Evolutionary conservation across 2,329 filamentous ascomycete species (phyloP).

Genomic region (Zymoseptoria pseudotritici): DNA sequence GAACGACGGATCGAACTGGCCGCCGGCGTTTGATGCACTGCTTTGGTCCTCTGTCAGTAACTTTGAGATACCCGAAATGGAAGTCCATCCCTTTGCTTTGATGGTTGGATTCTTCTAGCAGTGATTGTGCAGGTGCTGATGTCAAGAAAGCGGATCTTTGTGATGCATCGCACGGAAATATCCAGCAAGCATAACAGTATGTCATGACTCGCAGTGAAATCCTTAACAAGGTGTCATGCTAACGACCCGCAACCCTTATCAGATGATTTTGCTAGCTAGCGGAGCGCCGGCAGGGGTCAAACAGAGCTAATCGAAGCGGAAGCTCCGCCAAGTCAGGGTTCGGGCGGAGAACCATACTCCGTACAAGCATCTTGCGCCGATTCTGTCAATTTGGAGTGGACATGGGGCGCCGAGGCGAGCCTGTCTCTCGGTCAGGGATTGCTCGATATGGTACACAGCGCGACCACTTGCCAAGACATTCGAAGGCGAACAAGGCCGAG

Average conservation of each 20-base stretch:
- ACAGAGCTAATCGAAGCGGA: too few species aligned
- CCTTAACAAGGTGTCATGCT: too few species aligned
- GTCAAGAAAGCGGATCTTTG: background rate
- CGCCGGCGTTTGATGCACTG: background rate
- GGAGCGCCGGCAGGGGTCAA: too few species aligned
- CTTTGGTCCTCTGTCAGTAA: background rate
- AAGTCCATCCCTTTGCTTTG: background rate
- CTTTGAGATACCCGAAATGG: background rate
- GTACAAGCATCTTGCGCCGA: background rate
- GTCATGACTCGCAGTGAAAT: too few species aligned
- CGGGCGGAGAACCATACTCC: background rate
- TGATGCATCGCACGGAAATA: background rate
- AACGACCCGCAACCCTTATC: too few species aligned
- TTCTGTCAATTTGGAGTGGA: background rate
- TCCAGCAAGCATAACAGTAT: background rate
- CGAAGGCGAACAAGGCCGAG: background rate
- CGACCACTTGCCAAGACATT: background rate
- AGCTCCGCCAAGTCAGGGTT: too few species aligned
- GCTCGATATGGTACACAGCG: background rate
- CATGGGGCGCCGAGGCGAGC: background rate
- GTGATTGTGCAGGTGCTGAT: background rate
- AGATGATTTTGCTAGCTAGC: too few species aligned
- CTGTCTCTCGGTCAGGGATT: too few species aligned
- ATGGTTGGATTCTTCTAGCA: background rate
- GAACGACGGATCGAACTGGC: background rate